These are phyloP conservation scores for Fraxinus pennsylvanica DNA, from an alignment of 257 asterid genomes.

Conservation along the genomic window DNA sequence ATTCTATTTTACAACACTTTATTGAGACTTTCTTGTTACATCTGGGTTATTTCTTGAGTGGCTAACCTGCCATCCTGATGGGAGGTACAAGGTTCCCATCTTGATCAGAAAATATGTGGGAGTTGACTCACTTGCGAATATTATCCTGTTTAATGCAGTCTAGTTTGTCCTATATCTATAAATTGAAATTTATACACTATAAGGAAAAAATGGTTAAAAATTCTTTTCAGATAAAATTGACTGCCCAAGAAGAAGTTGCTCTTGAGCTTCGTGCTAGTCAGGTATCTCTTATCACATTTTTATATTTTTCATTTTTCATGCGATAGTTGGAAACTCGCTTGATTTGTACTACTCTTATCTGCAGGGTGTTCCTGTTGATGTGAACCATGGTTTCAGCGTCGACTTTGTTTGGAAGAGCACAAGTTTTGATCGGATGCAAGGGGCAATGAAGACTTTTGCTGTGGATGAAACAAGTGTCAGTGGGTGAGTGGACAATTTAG, in stretches of 20 bases:
- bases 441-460: conserved; percentile 96
- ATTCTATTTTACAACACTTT: conserved; percentile 3
- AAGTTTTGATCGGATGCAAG: conserved; percentile 98
- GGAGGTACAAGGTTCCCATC: conserved; percentile 16
- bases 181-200: no score
- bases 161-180: conserved; percentile 7
- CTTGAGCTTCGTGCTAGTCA: conserved; percentile 97
- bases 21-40: background rate
- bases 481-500: conserved; percentile 58
- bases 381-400: conserved; percentile 91
- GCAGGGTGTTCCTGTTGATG: conserved; percentile 93
- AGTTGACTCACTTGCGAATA: conserved; percentile 10
- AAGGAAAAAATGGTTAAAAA: background rate
- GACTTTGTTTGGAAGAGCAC: conserved; percentile 97
- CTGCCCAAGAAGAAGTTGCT: conserved; percentile 98
- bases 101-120: background rate
- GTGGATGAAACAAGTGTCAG: conserved; percentile 99
- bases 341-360: conserved; percentile 20
- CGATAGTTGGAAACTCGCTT: conserved; percentile 11
- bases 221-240: conserved; percentile 71
- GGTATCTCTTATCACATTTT: conserved; percentile 38
- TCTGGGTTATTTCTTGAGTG: conserved; percentile 5
- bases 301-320: conserved; percentile 2
- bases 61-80: conserved; percentile 13
- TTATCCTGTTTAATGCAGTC: background rate